Evolutionary conservation across 2,329 filamentous ascomycete species (phyloP).

Genomic region (Colletotrichum cereale): DNA sequence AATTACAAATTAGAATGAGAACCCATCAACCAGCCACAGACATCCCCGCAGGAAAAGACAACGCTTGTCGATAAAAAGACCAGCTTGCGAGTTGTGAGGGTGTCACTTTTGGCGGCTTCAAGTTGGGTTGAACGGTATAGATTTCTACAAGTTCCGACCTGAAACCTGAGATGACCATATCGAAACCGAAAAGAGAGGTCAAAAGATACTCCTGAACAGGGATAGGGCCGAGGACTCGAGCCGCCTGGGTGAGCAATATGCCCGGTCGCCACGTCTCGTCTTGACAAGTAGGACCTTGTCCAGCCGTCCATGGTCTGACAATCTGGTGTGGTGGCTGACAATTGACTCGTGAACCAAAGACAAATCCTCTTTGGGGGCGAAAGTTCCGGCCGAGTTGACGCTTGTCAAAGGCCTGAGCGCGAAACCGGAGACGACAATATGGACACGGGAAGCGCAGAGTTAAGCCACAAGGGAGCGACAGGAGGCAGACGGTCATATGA

Average conservation of each 20-base stretch:
- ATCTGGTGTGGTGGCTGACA: constrained; percentile 21
- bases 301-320: constrained; percentile 19
- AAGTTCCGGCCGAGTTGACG: constrained; percentile 14
- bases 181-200: constrained; percentile 18
- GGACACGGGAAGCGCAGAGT: constrained; percentile 16
- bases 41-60: neutral
- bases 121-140: constrained; percentile 36
- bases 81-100: constrained; percentile 35
- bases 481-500: constrained; percentile 1
- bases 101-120: constrained; percentile 23
- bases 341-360: neutral
- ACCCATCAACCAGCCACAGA: neutral
- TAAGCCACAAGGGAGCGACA: neutral
- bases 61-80: constrained; percentile 38
- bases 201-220: constrained; percentile 22
- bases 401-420: constrained; percentile 34
- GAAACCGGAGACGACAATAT: neutral
- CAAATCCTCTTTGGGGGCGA: neutral
- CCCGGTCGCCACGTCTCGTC: constrained; percentile 1
- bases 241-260: neutral
- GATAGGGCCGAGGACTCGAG: constrained; percentile 1
- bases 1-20: neutral
- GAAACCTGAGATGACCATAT: constrained; percentile 37
- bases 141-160: constrained; percentile 38
- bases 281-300: constrained; percentile 2